Conservation (phyloP, 306 rosid species). For the Glycyrrhiza uralensis region DNA sequence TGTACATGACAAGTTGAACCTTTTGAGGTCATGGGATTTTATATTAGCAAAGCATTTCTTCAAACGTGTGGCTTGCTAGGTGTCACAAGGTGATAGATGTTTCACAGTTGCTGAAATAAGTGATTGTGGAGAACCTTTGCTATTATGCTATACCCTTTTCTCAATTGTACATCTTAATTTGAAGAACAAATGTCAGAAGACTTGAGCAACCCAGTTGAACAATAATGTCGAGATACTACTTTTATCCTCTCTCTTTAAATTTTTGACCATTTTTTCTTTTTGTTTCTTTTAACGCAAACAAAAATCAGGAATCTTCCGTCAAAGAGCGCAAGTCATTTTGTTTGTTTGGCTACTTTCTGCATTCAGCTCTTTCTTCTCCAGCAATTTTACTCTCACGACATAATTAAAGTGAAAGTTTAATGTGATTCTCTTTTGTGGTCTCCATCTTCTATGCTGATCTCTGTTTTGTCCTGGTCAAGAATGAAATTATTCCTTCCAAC, state of each 20-base stretch:
- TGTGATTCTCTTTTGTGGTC: slow-evolving; percentile 24
- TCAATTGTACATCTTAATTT: not conserved
- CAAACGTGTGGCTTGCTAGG: not conserved
- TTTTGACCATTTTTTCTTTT: slow-evolving; percentile 29
- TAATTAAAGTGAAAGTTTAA: slow-evolving; percentile 24
- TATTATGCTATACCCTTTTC: not conserved
- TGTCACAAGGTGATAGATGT: slow-evolving; percentile 16
- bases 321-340: not conserved
- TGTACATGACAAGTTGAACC: slow-evolving; percentile 28
- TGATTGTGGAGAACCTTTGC: slow-evolving; percentile 29
- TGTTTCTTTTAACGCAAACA: slow-evolving; percentile 35
- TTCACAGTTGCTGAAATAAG: slow-evolving; percentile 14
- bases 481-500: slow-evolving; percentile 23
- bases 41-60: slow-evolving; percentile 10
- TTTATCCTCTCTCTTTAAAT: not conserved
- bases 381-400: slow-evolving; percentile 20
- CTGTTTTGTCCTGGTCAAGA: slow-evolving; percentile 16
- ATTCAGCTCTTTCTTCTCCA: not conserved
- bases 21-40: slow-evolving; percentile 15
- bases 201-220: slow-evolving; percentile 18
- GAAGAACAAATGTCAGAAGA: slow-evolving; percentile 18
- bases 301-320: slow-evolving; percentile 47
- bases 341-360: slow-evolving; percentile 9
- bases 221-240: slow-evolving; percentile 23
- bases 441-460: not conserved